Evolutionary conservation across 2,329 filamentous ascomycete genomes (phyloP).

Genomic region (Triangularia verruculosa): DNA sequence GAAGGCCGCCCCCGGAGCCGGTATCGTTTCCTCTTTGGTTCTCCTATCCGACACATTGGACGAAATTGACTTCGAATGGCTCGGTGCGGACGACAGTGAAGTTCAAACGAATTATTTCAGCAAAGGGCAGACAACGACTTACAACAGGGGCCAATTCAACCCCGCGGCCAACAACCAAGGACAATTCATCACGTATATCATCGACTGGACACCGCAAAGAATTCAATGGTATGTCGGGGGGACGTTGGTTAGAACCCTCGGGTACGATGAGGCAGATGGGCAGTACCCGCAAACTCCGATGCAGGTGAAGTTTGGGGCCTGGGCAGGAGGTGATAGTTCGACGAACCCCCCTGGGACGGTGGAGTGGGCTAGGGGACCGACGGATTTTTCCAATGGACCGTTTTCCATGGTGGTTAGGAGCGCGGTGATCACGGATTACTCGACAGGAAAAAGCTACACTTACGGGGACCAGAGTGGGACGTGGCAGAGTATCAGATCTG

Average conservation of each 20-base stretch:
- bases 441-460: slow-evolving; percentile 78
- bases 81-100: slow-evolving; percentile 70
- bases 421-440: slow-evolving; percentile 82
- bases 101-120: slow-evolving; percentile 98
- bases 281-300: slow-evolving; percentile 96
- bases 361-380: slow-evolving; percentile 81
- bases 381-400: slow-evolving; percentile 78
- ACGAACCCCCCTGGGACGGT: slow-evolving; percentile 87
- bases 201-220: slow-evolving; percentile 86
- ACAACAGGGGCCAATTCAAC: slow-evolving; percentile 84
- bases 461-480: slow-evolving; percentile 76
- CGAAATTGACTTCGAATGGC: slow-evolving; percentile 97
- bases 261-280: slow-evolving; percentile 63
- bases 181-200: slow-evolving; percentile 77
- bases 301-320: slow-evolving; percentile 87
- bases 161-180: slow-evolving; percentile 66
- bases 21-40: slow-evolving; percentile 90
- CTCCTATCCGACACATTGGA: slow-evolving; percentile 88
- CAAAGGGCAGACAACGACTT: slow-evolving; percentile 81
- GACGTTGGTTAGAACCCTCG: slow-evolving; percentile 71
- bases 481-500: slow-evolving; percentile 78
- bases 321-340: slow-evolving; percentile 82
- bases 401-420: slow-evolving; percentile 82
- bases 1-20: slow-evolving; percentile 81
- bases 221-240: slow-evolving; percentile 86